Evolutionary conservation across 768 basidiomycete genomes (phyloP), one percentile per base, ranked within the genome.

Genomic region (Rhodotorula graminis): DNA sequence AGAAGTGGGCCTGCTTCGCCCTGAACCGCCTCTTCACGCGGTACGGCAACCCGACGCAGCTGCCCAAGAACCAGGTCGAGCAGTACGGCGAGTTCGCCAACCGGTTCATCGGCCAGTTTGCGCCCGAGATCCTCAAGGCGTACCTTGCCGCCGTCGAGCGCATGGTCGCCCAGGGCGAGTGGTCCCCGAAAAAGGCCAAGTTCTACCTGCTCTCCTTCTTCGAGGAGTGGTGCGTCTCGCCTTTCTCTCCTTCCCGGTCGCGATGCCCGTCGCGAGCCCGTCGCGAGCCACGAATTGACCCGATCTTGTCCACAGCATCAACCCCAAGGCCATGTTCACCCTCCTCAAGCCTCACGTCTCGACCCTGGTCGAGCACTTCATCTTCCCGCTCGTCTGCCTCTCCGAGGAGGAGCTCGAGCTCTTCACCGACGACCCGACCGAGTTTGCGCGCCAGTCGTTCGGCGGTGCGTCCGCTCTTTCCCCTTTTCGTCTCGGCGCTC

Each of bases 71-170:
- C 19, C 83, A 91, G 83, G 65, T 61, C 47, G 82, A 85, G 23
- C 86, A 89, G 46, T 93, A 93, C 76, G 83, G 82, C 9, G 78
- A 82, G 3, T 94, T 94, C 76, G 87, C 83, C 83, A 92, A 75
- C 89, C 94, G 57, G 91, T 98, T 37, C 85, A 96, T 49, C 92
- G 95, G 79, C 90, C 97, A 82, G 91, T 96, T 65, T 91, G 92
- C 92, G 0, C 93, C 93, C 0, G 90, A 93, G 80, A 92, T 94
- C 71, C 83, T 93, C 78, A 90, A 86, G 79, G 87, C 87, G 40
- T 93, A 93, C 79, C 84, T 93, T 33, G 84, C 83, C 11, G 84
- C 85, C 66, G 86, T 90, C 29, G 87, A 92, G 68, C 83, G 91
- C 6, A 91, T 83, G 78, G 87, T 91, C n/a, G 71, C 62, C 7